Evolutionary conservation across 768 basidiomycete species (phyloP).

Genomic region (Naganishia kalamii): DNA sequence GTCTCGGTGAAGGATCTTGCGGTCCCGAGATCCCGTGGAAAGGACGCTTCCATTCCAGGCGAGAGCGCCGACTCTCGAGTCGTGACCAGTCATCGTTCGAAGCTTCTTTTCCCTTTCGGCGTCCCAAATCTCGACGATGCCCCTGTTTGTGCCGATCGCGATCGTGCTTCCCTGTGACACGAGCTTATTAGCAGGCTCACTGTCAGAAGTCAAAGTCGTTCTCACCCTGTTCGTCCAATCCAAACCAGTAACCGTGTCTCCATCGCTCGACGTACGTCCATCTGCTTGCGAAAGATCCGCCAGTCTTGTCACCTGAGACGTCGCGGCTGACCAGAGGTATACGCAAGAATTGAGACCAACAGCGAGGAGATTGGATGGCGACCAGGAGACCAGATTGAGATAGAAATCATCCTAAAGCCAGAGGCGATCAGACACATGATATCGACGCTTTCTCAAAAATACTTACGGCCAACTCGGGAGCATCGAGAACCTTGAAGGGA

Average conservation of each 20-base stretch:
- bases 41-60: constrained; percentile 88
- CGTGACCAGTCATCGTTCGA: constrained; percentile 80
- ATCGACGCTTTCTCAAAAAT: background rate
- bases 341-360: constrained; percentile 88
- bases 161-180: constrained; percentile 64
- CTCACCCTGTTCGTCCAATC: constrained; percentile 79
- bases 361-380: constrained; percentile 84
- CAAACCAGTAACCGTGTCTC: constrained; percentile 58
- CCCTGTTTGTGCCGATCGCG: constrained; percentile 86
- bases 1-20: constrained; percentile 84
- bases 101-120: constrained; percentile 66
- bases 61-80: constrained; percentile 82
- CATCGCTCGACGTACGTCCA: constrained; percentile 14
- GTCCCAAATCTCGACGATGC: constrained; percentile 88
- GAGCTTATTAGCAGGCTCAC: background rate
- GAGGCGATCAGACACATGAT: background rate
- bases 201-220: background rate
- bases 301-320: constrained; percentile 82
- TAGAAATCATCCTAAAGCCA: constrained; percentile 76
- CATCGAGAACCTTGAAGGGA: constrained; percentile 92
- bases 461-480: constrained; percentile 74
- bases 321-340: constrained; percentile 94
- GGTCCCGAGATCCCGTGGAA: constrained; percentile 84
- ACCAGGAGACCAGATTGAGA: constrained; percentile 96
- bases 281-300: constrained; percentile 60